Percentiles rank a stretch among this genome's conserved stretches.
Conservation (phyloP, 2,329 filamentous ascomycete species). For the Pyricularia sp. region DNA sequence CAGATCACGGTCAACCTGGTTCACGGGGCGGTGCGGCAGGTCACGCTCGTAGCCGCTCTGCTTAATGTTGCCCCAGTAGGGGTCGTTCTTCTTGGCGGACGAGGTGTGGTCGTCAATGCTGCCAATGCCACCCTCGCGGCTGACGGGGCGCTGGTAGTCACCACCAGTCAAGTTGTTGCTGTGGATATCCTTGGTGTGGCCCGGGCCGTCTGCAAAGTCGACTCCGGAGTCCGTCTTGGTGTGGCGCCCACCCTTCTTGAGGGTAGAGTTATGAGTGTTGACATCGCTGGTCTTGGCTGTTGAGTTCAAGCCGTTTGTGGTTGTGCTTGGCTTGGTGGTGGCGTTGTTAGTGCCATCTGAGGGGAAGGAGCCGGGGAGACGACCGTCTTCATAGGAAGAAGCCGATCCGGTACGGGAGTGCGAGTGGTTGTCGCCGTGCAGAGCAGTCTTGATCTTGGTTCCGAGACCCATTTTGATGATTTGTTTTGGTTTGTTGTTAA, state of each 20-base stretch:
- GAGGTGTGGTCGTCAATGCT: background rate
- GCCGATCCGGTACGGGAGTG: background rate
- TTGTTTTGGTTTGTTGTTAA: background rate
- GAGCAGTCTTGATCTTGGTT: constrained; percentile 3
- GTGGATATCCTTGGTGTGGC: background rate
- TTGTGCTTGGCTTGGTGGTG: background rate
- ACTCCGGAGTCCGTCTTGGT: constrained; percentile 3
- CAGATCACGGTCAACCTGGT: background rate
- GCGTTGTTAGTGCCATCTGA: background rate
- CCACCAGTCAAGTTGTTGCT: background rate
- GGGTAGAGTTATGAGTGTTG: background rate
- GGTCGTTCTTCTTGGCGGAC: background rate
- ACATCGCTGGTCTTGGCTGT: background rate
- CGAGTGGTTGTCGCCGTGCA: constrained; percentile 12
- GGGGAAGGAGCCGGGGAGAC: background rate
- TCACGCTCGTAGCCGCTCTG: background rate
- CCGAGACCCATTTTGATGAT: constrained; percentile 1
- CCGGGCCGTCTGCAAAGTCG: background rate
- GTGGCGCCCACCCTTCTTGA: background rate
- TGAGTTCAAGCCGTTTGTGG: background rate
- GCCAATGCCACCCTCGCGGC: background rate
- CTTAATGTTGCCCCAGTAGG: constrained; percentile 5
- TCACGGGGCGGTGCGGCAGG: background rate
- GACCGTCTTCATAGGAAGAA: constrained; percentile 1
- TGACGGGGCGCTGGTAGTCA: background rate